A percentile compares a stretch with the other conserved stretches of the same genome.
These are phyloP conservation scores for Apophysomyces elegans DNA, from an alignment of 371 early-diverging fungal genomes.

Conservation along the genomic window DNA sequence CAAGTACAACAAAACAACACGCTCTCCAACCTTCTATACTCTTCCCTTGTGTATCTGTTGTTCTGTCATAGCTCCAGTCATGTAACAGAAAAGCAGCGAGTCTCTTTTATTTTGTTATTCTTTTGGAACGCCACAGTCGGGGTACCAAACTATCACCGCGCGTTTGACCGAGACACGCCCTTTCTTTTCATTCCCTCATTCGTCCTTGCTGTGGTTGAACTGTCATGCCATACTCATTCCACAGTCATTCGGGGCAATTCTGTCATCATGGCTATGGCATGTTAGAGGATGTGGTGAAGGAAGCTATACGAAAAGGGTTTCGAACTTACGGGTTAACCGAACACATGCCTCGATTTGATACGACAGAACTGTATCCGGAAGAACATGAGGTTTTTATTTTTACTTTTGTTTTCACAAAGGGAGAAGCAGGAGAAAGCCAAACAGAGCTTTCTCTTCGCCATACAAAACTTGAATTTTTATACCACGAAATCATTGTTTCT, in stretches of 20 bases:
- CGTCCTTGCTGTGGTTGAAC: neutral
- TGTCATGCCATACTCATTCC: conserved; percentile 71
- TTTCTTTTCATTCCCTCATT: neutral
- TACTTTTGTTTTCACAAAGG: neutral
- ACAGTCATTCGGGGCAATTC: conserved; percentile 87
- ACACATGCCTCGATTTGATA: conserved; percentile 78
- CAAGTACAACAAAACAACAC: too few relatives aligned
- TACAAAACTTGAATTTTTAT: too few relatives aligned
- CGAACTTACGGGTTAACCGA: conserved; percentile 75
- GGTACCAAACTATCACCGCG: neutral
- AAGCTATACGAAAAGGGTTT: conserved; percentile 73
- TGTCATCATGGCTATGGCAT: conserved; percentile 82
- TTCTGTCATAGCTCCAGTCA: too few relatives aligned
- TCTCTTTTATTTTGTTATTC: too few relatives aligned
- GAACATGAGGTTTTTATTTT: conserved; percentile 58
- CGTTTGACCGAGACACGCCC: neutral
- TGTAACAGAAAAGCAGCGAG: too few relatives aligned
- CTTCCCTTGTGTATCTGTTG: too few relatives aligned
- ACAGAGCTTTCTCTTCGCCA: too few relatives aligned
- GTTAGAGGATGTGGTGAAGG: conserved; percentile 73
- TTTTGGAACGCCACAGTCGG: too few relatives aligned
- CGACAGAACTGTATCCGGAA: conserved; percentile 82
- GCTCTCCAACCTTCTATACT: too few relatives aligned
- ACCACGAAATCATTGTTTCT: too few relatives aligned
- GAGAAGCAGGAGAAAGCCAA: too few relatives aligned